Base-by-base conservation (phyloP, 345 rosid species). In the Eucalyptus regnans region DNA sequence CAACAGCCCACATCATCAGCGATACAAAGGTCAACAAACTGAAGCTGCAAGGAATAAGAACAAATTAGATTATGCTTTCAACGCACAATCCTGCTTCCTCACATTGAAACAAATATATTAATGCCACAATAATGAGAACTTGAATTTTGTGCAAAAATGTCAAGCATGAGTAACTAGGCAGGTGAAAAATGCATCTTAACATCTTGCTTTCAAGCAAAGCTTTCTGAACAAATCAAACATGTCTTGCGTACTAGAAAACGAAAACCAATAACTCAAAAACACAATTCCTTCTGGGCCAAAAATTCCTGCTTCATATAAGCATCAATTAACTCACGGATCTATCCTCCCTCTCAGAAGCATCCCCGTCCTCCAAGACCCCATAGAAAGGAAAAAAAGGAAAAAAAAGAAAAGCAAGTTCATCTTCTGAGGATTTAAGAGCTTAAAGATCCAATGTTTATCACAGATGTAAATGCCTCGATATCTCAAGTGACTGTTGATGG, bases 371-470 rank as follows among this genome's bases (percentile, higher is more conserved):
- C 29, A 56, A 56, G 62, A 56, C 66, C 66, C n/a, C 2, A 1
- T 0, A 9, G 2, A 56, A 56, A 20, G 7, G 18, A 1, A 4
- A 58, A 7, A 7, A 54, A 54, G 1, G 13, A 5, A 23, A 9
- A 23, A 16, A 8, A 62, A 62, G 33, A 62, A 13, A 62, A 3
- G 79, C 41, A 37, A 18, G 46, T 18, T 71, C 81, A 37, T 18
- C 81, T 71, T 37, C 46, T 41, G 44, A 71, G 81, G 46, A 71
- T 71, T 37, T 18, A 71, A 71, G 81, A 71, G 25, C 46, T 71
- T 37, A 3, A 71, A 18, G 8, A 18, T 18, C 46, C 25, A 41
- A 20, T 20, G 25, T 71, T 33, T 71, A 37, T 71, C 46, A 71
- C 44, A 71, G 25, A 71, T 71, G 23, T 33, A 68, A 33, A 68